These are phyloP conservation scores for Polyporus arcularius DNA, from an alignment of 768 basidiomycete genomes.

Conservation along the genomic window DNA sequence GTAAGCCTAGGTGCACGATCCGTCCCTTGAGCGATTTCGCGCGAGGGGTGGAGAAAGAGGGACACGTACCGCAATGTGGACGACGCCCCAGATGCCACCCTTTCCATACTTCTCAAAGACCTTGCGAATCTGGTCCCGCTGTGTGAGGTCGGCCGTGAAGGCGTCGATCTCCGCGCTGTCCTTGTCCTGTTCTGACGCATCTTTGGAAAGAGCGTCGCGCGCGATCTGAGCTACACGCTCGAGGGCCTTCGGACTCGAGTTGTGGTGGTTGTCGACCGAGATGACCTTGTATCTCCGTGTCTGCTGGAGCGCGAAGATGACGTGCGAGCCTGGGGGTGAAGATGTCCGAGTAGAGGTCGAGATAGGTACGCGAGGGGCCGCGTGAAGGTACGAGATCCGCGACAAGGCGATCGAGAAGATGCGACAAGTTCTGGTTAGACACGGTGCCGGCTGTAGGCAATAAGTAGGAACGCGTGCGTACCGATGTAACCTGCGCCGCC, in stretches of 20 bases:
- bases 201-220: slow-evolving; percentile 63
- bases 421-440: background rate
- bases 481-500: slow-evolving; percentile 93
- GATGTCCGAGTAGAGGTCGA: background rate
- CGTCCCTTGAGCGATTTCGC: background rate
- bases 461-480: slow-evolving; percentile 31
- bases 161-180: slow-evolving; percentile 74
- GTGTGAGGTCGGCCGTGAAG: slow-evolving; percentile 73
- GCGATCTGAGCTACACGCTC: slow-evolving; percentile 81
- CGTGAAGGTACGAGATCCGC: slow-evolving; percentile 8
- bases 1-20: slow-evolving; percentile 63
- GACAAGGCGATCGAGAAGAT: background rate
- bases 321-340: slow-evolving; percentile 76
- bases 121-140: slow-evolving; percentile 63
- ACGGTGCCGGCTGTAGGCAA: background rate
- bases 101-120: slow-evolving; percentile 86
- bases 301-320: slow-evolving; percentile 82
- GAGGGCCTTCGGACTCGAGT: slow-evolving; percentile 79
- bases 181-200: slow-evolving; percentile 66
- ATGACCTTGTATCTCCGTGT: slow-evolving; percentile 91
- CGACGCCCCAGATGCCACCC: slow-evolving; percentile 93
- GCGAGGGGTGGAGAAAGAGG: background rate
- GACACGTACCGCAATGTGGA: slow-evolving; percentile 86
- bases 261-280: slow-evolving; percentile 94
- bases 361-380: slow-evolving; percentile 15